Conservation (phyloP, 208 protist genomes). For the Novymonas esmeraldas region DNA sequence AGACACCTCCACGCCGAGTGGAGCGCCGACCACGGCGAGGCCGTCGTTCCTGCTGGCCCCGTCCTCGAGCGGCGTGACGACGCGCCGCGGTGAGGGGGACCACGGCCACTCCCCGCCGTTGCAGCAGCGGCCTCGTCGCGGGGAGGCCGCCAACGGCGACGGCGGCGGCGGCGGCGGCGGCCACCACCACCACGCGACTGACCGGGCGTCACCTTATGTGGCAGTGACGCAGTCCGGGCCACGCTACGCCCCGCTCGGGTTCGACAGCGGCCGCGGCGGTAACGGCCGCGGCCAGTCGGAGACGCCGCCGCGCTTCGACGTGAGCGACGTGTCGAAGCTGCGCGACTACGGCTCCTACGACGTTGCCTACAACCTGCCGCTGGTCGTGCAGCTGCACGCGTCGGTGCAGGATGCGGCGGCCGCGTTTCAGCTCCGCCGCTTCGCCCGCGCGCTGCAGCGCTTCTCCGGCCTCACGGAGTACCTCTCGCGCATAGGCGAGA, state of each 20-base stretch:
- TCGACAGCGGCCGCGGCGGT: background rate
- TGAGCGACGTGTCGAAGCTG: constrained; percentile 62
- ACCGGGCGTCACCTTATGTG: too few relatives aligned
- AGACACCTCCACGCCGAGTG: background rate
- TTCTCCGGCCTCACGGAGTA: constrained; percentile 39
- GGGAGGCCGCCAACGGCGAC: too few relatives aligned
- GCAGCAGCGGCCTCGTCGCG: too few relatives aligned
- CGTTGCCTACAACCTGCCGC: constrained; percentile 44
- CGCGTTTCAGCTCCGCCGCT: constrained; percentile 27
- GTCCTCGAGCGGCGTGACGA: background rate
- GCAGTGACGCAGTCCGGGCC: constrained; percentile 9
- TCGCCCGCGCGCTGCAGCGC: constrained; percentile 41
- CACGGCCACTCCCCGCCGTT: background rate
- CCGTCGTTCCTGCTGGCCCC: background rate
- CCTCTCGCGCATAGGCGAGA: constrained; percentile 53
- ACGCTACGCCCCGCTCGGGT: constrained; percentile 3
- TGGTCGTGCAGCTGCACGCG: constrained; percentile 34
- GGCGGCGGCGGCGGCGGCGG: background rate
- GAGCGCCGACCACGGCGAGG: too few relatives aligned
- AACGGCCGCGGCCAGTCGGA: background rate
- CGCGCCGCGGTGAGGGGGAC: background rate
- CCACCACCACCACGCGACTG: too few relatives aligned
- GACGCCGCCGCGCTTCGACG: constrained; percentile 34
- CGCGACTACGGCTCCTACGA: constrained; percentile 60
- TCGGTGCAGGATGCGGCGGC: background rate